Conservation (phyloP, 139 green algal genomes). For the Zygnema circumcarinatum region DNA sequence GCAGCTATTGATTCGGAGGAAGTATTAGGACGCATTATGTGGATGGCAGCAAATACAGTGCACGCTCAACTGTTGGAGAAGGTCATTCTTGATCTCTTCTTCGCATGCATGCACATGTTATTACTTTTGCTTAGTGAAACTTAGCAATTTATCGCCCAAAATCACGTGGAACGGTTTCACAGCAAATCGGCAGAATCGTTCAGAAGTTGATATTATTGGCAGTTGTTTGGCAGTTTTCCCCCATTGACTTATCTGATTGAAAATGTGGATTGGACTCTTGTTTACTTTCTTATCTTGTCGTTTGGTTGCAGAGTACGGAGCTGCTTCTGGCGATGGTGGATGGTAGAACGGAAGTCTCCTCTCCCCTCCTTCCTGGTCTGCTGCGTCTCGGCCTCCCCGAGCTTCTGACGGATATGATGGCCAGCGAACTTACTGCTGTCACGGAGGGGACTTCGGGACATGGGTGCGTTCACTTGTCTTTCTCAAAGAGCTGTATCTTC, state of each 20-base stretch:
- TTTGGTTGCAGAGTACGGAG: slow-evolving; percentile 21
- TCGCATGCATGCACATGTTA: no score
- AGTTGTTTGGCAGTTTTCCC: no score
- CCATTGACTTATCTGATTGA: not conserved
- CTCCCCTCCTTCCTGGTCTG: slow-evolving; percentile 2
- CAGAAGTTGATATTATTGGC: no score
- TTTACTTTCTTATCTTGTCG: no score
- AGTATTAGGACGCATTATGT: slow-evolving; percentile 11
- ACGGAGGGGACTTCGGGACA: slow-evolving; percentile 8
- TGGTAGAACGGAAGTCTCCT: not conserved
- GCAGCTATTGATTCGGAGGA: slow-evolving; percentile 12
- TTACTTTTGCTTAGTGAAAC: no score
- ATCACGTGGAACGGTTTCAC: no score
- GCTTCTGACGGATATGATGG: slow-evolving; percentile 33
- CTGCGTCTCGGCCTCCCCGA: slow-evolving; percentile 20
- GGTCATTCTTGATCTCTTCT: no score
- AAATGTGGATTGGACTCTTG: no score
- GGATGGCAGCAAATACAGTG: slow-evolving; percentile 15
- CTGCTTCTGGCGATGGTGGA: slow-evolving; percentile 41
- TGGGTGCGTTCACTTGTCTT: slow-evolving; percentile 13
- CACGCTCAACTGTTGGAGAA: slow-evolving; percentile 21
- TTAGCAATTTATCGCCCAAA: no score
- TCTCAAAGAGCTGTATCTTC: no score
- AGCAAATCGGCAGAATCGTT: no score
- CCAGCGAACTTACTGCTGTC: slow-evolving; percentile 21